Conservation (phyloP, 352 stramenopile species). For the Sclerospora graminicola region DNA sequence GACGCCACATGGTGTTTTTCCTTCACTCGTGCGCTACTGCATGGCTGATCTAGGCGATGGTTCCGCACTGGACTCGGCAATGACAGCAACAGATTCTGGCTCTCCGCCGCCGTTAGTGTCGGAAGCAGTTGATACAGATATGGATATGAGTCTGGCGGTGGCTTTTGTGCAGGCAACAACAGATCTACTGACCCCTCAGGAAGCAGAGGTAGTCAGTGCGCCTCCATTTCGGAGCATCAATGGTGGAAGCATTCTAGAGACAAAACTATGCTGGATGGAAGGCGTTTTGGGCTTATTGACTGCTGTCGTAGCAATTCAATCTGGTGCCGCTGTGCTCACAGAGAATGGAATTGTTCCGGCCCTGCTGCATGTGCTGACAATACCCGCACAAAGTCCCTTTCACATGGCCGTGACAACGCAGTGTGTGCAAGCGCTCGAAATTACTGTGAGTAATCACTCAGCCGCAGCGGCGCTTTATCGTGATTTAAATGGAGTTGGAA, state of each 20-base stretch:
- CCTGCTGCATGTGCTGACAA: conserved; percentile 65
- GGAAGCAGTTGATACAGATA: conserved; percentile 62
- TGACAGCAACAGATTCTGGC: conserved; percentile 1
- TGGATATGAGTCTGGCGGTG: conserved; percentile 84
- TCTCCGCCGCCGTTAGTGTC: conserved; percentile 16
- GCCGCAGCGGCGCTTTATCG: conserved; percentile 62
- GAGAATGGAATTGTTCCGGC: conserved; percentile 78
- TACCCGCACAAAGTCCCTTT: conserved; percentile 39
- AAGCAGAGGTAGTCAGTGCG: conserved; percentile 46
- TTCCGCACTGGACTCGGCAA: conserved; percentile 6
- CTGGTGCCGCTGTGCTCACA: conserved; percentile 62
- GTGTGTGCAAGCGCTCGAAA: conserved; percentile 75
- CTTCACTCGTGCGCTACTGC: conserved; percentile 71
- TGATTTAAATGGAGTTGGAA: conserved; percentile 77
- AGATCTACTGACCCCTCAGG: conserved; percentile 51
- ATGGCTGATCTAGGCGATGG: conserved; percentile 55
- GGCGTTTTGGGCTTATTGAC: conserved; percentile 63
- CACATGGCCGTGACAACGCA: conserved; percentile 68
- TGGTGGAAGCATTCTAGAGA: conserved; percentile 24
- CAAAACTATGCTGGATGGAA: conserved; percentile 72
- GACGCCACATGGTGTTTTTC: conserved; percentile 67
- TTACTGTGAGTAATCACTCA: conserved; percentile 66
- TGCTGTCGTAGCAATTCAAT: conserved; percentile 65
- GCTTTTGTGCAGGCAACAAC: conserved; percentile 84
- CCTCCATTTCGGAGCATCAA: conserved; percentile 41